Base-by-base conservation (phyloP, 192 early-diverging fungal species). In the Backusella tarrabulga region DNA sequence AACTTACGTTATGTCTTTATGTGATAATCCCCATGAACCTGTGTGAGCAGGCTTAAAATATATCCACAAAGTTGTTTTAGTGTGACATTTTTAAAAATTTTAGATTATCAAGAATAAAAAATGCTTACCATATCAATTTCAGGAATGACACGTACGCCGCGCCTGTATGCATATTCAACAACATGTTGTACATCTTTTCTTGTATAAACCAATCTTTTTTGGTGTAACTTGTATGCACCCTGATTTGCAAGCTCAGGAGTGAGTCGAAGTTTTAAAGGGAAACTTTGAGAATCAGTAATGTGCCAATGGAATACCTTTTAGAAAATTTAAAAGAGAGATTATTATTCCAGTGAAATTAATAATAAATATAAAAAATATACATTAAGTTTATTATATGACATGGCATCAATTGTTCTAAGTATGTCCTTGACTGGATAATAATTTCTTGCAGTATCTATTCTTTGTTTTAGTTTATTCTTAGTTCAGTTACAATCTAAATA, bases 101-200 rank as follows among this genome's bases (percentile, higher is more conserved):
- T 63, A 29, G 56, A 63, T 63, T 63, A 26, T 29, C 56, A 63
- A 23, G 56, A 63, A 63, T 29, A 63, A 63, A 63, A 23, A 29
- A 42, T 40, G 34, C 68, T 77, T 77, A 77, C 76, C 90, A 97
- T 94, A 80, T 98, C 95, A 71, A 97, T 89, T 80, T 98, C 97
- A 3, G 95, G 95, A 73, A 97, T 93, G 21, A 98, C 83, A n/a
- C 97, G 89, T 67, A 97, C 91, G 11, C 94, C 95, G 38, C 95
- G 86, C 50, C 84, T 80, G 21, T 76, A 76, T 2, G 90, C 95
- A 79, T 95, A 96, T n/a, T 88, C 71, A 42, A 97, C 87, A 34
- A 98, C 83, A 0, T 79, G 75, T 42, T 85, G 17, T 26, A 97
- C 90, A 36, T 97, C 95, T 9, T 80, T 70, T 71, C 94, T 90